Base-by-base conservation (phyloP, 208 protist species). In the Acanthamoeba healyi region DNA sequence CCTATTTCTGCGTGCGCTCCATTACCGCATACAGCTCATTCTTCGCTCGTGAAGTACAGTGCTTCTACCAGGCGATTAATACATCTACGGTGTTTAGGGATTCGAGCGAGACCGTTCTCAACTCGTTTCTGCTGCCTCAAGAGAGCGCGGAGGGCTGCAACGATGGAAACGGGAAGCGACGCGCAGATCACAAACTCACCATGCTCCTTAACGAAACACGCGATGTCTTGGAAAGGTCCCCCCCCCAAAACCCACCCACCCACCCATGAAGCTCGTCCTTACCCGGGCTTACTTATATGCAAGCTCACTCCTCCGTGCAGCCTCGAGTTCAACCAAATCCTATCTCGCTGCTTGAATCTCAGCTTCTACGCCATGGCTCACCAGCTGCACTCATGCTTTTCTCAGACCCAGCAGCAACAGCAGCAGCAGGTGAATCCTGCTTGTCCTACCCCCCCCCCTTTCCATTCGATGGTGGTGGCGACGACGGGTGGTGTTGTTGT, bases 131-230 rank as follows among this genome's bases (percentile, higher is more conserved):
- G 72, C 72, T 82, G 40, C 72, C 72, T 26, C 72, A 24, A 26
- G 72, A 82, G 29, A 29, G 49, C 24, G 72, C 36, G 26, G 72
- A 82, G 42, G 15, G n/a, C 56, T 7, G 56, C 15, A 65, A 22
- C 15, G 24, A 34, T 10, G 61, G 32, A 56, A 56, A 22, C 49
- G 36, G 72, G 36, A 82, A 82, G 61, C 61, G 61, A 14, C 19
- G 19, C 32, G 15, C 24, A 82, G 72, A 82, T 36, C 36, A 34
- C 36, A 82, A 82, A 22, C 32, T 82, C 26, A 24, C 24, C 26
- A 82, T 82, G 72, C 72, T 82, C 40, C n/a, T 82, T 17, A 82
- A 82, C 72, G 72, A 82, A 29, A 82, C 72, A 2, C 36, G 72
- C 24, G 72, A 82, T 24, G 42, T 82, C 2, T 32, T 82, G 22